Evolutionary conservation across 345 rosid species (phyloP).

Genomic region (Eucalyptus globulus): DNA sequence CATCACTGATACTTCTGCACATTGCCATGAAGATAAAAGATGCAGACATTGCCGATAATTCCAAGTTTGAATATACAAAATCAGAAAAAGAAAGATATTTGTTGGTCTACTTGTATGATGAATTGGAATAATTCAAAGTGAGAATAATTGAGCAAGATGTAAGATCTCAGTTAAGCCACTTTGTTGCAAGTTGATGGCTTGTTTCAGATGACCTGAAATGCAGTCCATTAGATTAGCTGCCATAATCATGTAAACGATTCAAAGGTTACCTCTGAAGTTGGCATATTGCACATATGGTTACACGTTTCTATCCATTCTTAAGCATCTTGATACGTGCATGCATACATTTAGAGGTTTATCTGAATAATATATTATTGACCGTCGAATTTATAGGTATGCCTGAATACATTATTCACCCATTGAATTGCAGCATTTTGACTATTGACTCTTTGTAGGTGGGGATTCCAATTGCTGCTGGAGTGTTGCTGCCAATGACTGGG

Average conservation of each 20-base stretch:
- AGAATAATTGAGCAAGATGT: background rate
- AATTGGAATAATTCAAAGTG: background rate
- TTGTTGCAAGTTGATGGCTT: background rate
- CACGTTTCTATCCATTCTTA: background rate
- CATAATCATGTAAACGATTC: background rate
- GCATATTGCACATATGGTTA: background rate
- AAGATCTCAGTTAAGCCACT: background rate
- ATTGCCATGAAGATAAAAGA: background rate
- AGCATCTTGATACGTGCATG: background rate
- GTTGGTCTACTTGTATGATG: background rate
- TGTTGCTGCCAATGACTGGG: conserved; percentile 73
- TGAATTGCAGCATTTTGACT: background rate
- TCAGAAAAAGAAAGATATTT: background rate
- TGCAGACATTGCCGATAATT: background rate
- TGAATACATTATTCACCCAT: background rate
- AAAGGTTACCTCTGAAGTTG: background rate
- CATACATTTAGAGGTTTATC: background rate
- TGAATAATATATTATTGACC: background rate
- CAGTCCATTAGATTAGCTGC: background rate
- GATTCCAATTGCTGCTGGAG: conserved; percentile 88
- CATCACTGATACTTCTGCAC: background rate
- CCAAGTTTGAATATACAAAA: background rate
- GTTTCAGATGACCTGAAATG: background rate
- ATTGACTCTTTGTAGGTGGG: conserved; percentile 39
- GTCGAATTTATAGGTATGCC: no score